A percentile compares a stretch with the other conserved stretches of the same genome.
These are phyloP conservation scores for Coriolopsis trogii DNA, from an alignment of 1,284 basidiomycete genomes.

Conservation along the genomic window DNA sequence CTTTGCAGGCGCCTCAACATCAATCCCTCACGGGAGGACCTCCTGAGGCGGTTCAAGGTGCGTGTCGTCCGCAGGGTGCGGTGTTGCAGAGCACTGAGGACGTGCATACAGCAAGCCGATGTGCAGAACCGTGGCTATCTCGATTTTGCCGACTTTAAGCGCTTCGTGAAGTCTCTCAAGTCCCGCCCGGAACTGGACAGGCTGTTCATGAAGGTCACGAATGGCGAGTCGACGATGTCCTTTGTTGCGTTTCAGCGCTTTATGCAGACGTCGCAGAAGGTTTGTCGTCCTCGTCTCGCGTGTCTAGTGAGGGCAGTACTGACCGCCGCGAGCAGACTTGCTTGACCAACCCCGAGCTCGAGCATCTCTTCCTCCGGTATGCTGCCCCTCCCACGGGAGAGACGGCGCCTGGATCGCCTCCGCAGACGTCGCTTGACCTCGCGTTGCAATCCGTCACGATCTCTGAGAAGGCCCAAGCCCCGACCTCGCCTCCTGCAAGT, in stretches of 20 bases:
- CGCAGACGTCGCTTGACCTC: slow-evolving; percentile 31
- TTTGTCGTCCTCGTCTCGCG: slow-evolving; percentile 29
- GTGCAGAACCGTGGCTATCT: slow-evolving; percentile 65
- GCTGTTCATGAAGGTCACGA: slow-evolving; percentile 60
- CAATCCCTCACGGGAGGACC: slow-evolving; percentile 62
- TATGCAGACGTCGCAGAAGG: slow-evolving; percentile 70
- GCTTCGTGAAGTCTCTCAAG: slow-evolving; percentile 86
- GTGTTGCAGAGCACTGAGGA: slow-evolving; percentile 1
- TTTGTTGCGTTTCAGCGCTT: slow-evolving; percentile 65
- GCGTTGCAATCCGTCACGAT: slow-evolving; percentile 21
- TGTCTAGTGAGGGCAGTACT: slow-evolving; percentile 10
- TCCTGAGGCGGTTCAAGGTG: slow-evolving; percentile 71
- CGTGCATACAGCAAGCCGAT: slow-evolving; percentile 69
- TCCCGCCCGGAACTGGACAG: slow-evolving; percentile 79
- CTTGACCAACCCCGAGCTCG: slow-evolving; percentile 47
- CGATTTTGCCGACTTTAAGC: slow-evolving; percentile 84
- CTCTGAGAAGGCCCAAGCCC: slow-evolving; percentile 6
- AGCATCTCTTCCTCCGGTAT: slow-evolving; percentile 60
- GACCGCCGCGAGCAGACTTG: slow-evolving; percentile 45
- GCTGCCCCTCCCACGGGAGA: slow-evolving; percentile 31
- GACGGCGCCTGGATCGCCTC: slow-evolving; percentile 22
- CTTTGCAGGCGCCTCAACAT: slow-evolving; percentile 81
- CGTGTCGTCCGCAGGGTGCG: slow-evolving; percentile 14
- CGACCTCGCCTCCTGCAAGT: slow-evolving; percentile 18
- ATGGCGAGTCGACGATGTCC: slow-evolving; percentile 48